Base-by-base conservation (phyloP, 768 basidiomycete genomes). In the Tulasnella sp. region DNA sequence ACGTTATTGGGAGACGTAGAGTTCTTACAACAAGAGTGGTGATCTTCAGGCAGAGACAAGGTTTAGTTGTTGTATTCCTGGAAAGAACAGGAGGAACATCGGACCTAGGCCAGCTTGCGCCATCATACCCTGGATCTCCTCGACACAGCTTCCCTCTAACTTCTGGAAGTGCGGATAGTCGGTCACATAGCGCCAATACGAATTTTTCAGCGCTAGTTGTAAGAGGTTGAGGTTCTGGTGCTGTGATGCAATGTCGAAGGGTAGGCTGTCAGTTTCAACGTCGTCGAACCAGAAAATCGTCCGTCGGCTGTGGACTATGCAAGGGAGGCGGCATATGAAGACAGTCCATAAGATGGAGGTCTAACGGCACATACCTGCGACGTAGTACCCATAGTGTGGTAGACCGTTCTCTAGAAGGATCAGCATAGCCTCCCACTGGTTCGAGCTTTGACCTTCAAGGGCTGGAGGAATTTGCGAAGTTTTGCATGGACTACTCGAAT, bases 141-240 rank as follows among this genome's bases (percentile, higher is more conserved):
- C 31, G 0, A 53, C 52, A n/a, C 42, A 19, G 15, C 17, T n/a
- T 3, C 22, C 24, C 21, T 24, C 31, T 22, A 41, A 53, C 30
- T 41, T 24, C 12, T 5, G 52, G 31, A 19, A 53, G 22, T 38
- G 34, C 15, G 52, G 52, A 22, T 38, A 53, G 34, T 53, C 52
- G 27, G 52, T 53, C 7, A 53, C 52, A 22, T 53, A 31, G 12
- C 52, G 52, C 52, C 52, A 53, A 21, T 53, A 53, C 17, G 22
- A 41, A 10, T 17, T 24, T 22, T 38, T 22, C 15, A 53, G 19
- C 15, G 19, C 19, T 31, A 53, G 9, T 24, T 17, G 12, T 17
- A 53, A 21, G 22, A 53, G 24, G n/a, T 38, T 22, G 3, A n/a
- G 24, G 49, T 51, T 34, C 17, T 19, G 15, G 42, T 31, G 31